These are phyloP conservation scores for Veloboletus limbatus DNA, from an alignment of 1,284 basidiomycete genomes.

Conservation along the genomic window DNA sequence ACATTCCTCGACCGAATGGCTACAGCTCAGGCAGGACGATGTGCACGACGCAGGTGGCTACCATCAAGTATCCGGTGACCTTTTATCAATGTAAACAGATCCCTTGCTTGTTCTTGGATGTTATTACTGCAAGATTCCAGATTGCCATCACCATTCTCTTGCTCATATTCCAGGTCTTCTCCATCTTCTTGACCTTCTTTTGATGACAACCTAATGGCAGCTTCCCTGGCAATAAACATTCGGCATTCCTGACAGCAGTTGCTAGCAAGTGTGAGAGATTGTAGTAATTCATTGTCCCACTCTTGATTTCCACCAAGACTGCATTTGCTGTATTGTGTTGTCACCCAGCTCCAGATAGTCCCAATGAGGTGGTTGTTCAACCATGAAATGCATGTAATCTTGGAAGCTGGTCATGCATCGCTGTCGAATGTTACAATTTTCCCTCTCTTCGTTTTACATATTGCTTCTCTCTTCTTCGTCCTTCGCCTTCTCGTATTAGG, in stretches of 20 bases:
- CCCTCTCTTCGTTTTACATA: no score
- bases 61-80: conserved; percentile 5
- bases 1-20: no score
- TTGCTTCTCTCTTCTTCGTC: no score
- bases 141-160: no score
- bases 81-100: background rate
- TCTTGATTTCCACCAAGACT: conserved; percentile 6
- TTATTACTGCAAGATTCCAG: no score
- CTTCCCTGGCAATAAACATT: background rate
- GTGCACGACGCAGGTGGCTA: background rate
- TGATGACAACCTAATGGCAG: no score
- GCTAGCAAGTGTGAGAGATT: background rate
- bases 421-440: background rate
- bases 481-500: no score
- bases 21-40: background rate
- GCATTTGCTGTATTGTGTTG: background rate
- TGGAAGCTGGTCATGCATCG: background rate
- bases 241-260: background rate
- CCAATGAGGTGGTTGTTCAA: background rate
- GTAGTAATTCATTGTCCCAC: background rate
- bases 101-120: no score
- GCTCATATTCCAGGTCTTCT: background rate
- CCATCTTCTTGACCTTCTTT: background rate
- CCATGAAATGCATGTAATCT: conserved; percentile 7
- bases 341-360: conserved; percentile 1